Conservation (phyloP, 495 filamentous ascomycete species). For the Staphylotrichum longicolle region DNA sequence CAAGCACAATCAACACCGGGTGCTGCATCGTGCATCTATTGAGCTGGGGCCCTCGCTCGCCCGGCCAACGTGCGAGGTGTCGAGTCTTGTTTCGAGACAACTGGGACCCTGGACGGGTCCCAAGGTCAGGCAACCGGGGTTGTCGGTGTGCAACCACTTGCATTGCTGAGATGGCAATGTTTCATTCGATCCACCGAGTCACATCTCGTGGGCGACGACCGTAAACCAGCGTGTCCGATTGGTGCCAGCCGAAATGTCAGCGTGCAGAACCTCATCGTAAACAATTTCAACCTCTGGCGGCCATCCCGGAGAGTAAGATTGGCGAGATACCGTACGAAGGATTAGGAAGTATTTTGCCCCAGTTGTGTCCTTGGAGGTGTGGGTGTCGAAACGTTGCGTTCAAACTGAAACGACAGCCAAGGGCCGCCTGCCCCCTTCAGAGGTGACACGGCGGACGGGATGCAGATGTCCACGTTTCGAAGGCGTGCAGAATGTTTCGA, state of each 20-base stretch:
- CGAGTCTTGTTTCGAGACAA: no score
- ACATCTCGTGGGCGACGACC: not conserved
- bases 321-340: not conserved
- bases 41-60: not conserved
- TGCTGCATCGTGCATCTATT: not conserved
- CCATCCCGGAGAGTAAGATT: not conserved
- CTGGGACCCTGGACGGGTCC: no score
- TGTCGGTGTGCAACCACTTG: conserved; percentile 20
- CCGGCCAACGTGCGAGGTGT: conserved; percentile 5
- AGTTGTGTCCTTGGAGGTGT: not conserved
- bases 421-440: not conserved
- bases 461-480: conserved; percentile 25
- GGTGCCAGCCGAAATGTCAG: not conserved
- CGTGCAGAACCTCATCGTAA: conserved; percentile 10
- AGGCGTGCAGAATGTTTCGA: conserved; percentile 30
- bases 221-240: conserved; percentile 9
- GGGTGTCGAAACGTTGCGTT: not conserved
- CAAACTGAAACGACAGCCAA: conserved; percentile 20
- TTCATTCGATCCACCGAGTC: conserved; percentile 1
- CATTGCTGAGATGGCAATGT: conserved; percentile 13
- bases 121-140: not conserved
- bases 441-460: conserved; percentile 2
- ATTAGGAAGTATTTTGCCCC: conserved; percentile 1
- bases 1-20: not conserved
- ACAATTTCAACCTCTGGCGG: not conserved